Base-by-base conservation (phyloP, 176 grass and related monocot genomes). In the Echinochloa phyllopogon region DNA sequence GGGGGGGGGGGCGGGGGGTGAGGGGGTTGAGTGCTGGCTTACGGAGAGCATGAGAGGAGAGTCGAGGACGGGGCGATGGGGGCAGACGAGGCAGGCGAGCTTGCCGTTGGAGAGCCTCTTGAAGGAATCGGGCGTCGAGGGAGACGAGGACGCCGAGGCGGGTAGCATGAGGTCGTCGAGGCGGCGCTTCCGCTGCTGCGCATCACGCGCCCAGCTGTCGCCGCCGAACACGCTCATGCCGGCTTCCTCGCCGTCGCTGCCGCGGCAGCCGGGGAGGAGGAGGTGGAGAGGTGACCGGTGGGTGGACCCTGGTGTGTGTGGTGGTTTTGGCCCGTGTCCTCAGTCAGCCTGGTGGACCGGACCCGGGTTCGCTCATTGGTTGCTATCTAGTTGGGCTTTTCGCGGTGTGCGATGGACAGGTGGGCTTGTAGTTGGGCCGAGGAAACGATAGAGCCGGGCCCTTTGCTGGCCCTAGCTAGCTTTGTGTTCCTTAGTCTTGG, bases 191-290 rank as follows among this genome's bases (percentile, higher is more conserved):
- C 88, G 86, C 33, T 92, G 76, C 83, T 88, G 90, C n/a, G 88
- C 84, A 40, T 94, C 95, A 48, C 86, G 78, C 45, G 57, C 83
- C 95, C 92, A 94, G 81, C 86, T 92, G 62, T 97, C 90, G 49
- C 95, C 92, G 78, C 92, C 90, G 57, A 86, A 94, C 67, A 85
- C 84, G 76, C 92, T 94, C 95, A 94, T 95, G 13, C 21, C 78
- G 42, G 69, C 17, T 69, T 75, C 36, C 60, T 60, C 42, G 69
- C 25, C 69, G 75, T 15, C 76, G 74, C 33, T 17, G 75, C 25
- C 44, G 38, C 64, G 10, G 74, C 81, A 38, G 58, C 62, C 62
- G 62, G 29, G 4, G 33, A 37, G 36, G 47, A 56, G 67, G 36
- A 67, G 16, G 10, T 10, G 11, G 47, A 14, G 47, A 14, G 27